These are phyloP conservation scores for Carex littledalei DNA, from an alignment of 176 grass and related monocot genomes.

Conservation along the genomic window DNA sequence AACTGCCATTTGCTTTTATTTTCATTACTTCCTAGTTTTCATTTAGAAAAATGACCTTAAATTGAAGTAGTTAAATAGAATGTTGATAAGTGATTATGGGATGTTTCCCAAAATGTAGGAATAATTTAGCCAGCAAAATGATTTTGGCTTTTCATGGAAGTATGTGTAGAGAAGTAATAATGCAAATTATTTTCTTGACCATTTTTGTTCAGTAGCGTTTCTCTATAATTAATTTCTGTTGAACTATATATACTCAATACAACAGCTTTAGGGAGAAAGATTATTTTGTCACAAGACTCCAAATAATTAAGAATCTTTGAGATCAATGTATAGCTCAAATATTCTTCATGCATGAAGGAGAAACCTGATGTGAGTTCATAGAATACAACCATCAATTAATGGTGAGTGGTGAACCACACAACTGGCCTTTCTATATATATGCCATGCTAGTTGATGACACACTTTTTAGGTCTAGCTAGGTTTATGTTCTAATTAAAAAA, in stretches of 20 bases:
- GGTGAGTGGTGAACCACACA: not conserved
- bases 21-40: not conserved
- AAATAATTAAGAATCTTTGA: not conserved
- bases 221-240: not conserved
- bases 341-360: not conserved
- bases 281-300: not conserved
- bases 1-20: not conserved
- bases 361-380: not conserved
- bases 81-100: not conserved
- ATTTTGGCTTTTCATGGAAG: too few species aligned
- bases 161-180: too few species aligned
- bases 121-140: too few species aligned
- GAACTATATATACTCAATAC: not conserved
- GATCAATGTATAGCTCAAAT: not conserved
- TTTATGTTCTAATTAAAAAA: not conserved
- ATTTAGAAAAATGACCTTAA: not conserved
- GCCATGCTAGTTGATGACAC: slow-evolving; percentile 8
- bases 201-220: not conserved
- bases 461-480: not conserved
- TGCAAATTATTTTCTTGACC: not conserved
- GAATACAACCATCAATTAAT: not conserved
- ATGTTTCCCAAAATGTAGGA: not conserved
- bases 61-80: not conserved
- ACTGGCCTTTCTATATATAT: slow-evolving; percentile 9
- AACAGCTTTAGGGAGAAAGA: not conserved